Evolutionary conservation across 352 stramenopile genomes (phyloP), one percentile per base, ranked within the genome.

Genomic region (Globisporangium nagaii): DNA sequence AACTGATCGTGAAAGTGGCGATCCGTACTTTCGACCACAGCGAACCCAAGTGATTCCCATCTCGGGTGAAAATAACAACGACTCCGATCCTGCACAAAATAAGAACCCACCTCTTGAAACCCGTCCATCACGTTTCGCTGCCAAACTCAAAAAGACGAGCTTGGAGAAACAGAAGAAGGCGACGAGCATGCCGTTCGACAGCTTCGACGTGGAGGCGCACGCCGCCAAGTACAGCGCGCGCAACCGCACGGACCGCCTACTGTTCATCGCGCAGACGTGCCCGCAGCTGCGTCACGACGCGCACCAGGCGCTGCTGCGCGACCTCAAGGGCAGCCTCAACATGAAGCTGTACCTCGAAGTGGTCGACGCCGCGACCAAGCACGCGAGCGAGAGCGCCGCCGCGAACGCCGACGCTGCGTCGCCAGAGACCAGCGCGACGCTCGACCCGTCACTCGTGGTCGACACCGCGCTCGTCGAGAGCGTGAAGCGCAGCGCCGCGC

Each of bases 141-240:
- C n/a, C 13, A 27, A 47, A 34, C 17, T 37, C 7, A n/a, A 53
- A 10, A 19, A 54, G 31, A 56, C 19, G 47, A 60, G 39, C 36
- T 68, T 17, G 54, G 70, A 54, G 43, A 4, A 46, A 50, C 11
- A 39, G 48, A 63, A 25, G 27, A 43, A 43, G 35, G 49, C 48
- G 34, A 22, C 44, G 57, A 28, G 43, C 20, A 56, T 50, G 34
- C 49, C 41, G 51, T 60, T 82, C 42, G 76, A 82, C 25, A 74
- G 73, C 42, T 91, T 95, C 47, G 85, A 95, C 57, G 71, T 95
- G 56, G 85, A 95, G 24, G 70, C 73, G 44, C 84, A 91, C 46
- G 84, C 79, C 8, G 68, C 78, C 68, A 93, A 93, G 66, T 93
- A 95, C 73, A 82, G 64, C 42, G 85, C 76, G 1, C 76, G 77